Base-by-base conservation (phyloP, 257 asterid species). In the Solanum appendiculatum region DNA sequence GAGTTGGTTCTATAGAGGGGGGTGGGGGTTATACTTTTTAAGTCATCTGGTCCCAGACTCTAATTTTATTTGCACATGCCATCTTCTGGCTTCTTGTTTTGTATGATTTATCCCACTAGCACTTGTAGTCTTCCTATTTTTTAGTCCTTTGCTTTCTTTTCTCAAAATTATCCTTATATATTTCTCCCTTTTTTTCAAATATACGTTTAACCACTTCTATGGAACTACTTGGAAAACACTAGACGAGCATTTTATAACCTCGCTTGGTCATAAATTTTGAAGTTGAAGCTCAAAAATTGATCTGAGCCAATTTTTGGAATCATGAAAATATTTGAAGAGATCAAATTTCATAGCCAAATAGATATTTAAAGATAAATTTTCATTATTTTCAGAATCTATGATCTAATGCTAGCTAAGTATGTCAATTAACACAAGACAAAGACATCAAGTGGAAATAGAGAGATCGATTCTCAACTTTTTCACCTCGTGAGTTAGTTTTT, bases 61-160 rank as follows among this genome's bases (percentile, higher is more conserved):
- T 89, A 75, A 70, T 86, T 66, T 86, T 86, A 88, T 87, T 86
- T 84, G 94, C 97, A 94, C 95, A 93, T 92, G 93, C 93, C 72
- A 86, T 88, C 85, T 85, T 87, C 86, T 88, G 90, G 87, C 90
- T 80, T 86, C 89, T 77, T 88, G 75, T 16, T 33, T 18, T 20
- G 75, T 70, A 85, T 39, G 27, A 77, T 86, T 70, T 34, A 29
- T 29, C 39, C 82, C 87, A 66, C 64, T 85, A 63, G 42, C 44
- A 66, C 16, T 46, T 80, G 85, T 80, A 20, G 25, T 44, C 66
- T 27, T 27, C 13, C 25, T 42, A 42, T 27, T 14, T 29, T 80
- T 29, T 27, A 27, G 40, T 44, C 27, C 84, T 25, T 40, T 75
- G 56, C 20, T 75, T 46, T 80, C 42, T 29, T 29, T 25, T 80